Evolutionary conservation across 176 grass and related monocot species (phyloP), one percentile per base, ranked within the genome.

Genomic region (Thalia dealbata): DNA sequence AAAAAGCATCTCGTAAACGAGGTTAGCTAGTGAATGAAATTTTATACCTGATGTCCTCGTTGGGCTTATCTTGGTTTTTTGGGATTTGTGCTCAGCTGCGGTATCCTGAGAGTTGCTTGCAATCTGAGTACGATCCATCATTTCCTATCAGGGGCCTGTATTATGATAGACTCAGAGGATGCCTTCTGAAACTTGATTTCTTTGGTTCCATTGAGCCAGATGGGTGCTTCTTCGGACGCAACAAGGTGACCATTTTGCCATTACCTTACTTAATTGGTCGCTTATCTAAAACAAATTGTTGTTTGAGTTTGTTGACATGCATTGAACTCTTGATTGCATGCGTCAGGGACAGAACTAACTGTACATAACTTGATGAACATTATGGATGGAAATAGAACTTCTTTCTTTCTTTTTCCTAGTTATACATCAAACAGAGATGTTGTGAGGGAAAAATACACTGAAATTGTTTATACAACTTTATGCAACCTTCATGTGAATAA

Each of bases 71-170:
- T 64, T 71, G 2, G 4, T 18, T 68, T 64, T 9, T 26, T 32
- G 30, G 6, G 22, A 67, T 26, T 67, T 22, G 62, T 30, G 25
- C 78, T 76, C 85, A 93, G 95, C 55, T 93, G 32, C 92, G 90
- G 70, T 93, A 99, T 74, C 90, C 90, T 25, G 90, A 99, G 74
- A 93, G 95, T 38, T 99, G 90, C 81, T 86, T 93, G 81, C 70
- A 81, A 72, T 99, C 87, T 44, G 95, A 93, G 71, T 99, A 91
- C 18, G 95, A 99, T 24, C 2, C 77, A 43, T 85, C 64, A 43
- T 99, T 99, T 70, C 95, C 95, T 0, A 86, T 99, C 77, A 99
- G 95, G 74, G 90, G 95, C n/a, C 79, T 93, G 55, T 99, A 88
- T 70, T 99, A 99, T 73, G 95, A 99, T 77, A 93, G 48, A 70